A percentile compares a stretch with the other conserved stretches of the same genome.
These are phyloP conservation scores for Phialophora expanda DNA, from an alignment of 2,329 filamentous ascomycete genomes.

Conservation along the genomic window DNA sequence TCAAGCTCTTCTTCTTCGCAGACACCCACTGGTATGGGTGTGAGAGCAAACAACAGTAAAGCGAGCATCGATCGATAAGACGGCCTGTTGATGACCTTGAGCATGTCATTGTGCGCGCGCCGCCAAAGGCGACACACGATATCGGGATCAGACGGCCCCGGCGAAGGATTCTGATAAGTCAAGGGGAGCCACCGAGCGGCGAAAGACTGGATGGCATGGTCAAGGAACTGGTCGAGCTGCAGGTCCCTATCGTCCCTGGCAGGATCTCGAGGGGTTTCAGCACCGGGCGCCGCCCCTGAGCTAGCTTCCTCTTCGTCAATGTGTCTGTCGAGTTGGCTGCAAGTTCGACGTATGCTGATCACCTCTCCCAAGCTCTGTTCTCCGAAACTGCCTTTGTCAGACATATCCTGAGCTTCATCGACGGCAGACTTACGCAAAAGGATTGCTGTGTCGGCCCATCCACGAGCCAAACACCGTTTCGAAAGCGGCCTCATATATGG, in stretches of 20 bases:
- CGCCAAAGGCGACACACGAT: conserved; percentile 45
- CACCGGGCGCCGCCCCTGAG: conserved; percentile 7
- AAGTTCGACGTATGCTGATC: conserved; percentile 35
- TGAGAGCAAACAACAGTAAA: conserved; percentile 49
- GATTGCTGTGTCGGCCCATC: conserved; percentile 52
- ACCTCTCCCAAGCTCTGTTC: conserved; percentile 28
- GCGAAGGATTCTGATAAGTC: conserved; percentile 14
- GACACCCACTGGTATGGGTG: conserved; percentile 49
- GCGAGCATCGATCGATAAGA: conserved; percentile 52
- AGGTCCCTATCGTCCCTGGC: conserved; percentile 28
- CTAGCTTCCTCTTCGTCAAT: conserved; percentile 43
- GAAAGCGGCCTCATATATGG: conserved; percentile 47
- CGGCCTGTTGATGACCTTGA: conserved; percentile 50
- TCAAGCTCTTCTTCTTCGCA: conserved; percentile 51
- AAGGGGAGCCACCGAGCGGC: conserved; percentile 43
- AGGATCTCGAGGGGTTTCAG: conserved; percentile 26
- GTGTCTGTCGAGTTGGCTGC: conserved; percentile 38
- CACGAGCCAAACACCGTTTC: conserved; percentile 52
- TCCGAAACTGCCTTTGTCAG: conserved; percentile 22
- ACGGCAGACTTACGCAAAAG: conserved; percentile 47
- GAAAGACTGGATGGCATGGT: conserved; percentile 41
- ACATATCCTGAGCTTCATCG: neutral
- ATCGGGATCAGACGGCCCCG: conserved; percentile 27
- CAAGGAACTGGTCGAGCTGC: conserved; percentile 41
- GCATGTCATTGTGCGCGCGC: conserved; percentile 47